Base-by-base conservation (phyloP, 169 alveolate genomes). In the Nephromyces sp. region DNA sequence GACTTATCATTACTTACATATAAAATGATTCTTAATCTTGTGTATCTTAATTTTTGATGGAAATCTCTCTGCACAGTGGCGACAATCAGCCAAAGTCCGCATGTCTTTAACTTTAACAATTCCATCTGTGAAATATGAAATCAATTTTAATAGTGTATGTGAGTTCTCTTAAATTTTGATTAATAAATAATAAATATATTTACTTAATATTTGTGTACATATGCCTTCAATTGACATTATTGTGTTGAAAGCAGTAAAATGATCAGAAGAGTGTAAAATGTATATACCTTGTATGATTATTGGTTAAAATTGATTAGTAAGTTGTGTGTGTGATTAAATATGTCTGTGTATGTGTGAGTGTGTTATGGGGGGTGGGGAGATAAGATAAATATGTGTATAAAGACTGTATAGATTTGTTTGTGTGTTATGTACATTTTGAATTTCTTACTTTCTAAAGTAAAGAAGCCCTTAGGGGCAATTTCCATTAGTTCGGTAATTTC, bases 31-130 rank as follows among this genome's bases (percentile, higher is more conserved):
- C 66, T 78, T 87, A 61, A 84, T 84, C 77, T 92, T 92, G 4
- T 79, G 78, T 22, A 92, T 80, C 43, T 86, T 76, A 2, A 92
- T 74, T 29, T 77, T 52, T 27, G 75, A 65, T 15, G 95, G 95
- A 68, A 86, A 91, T 57, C 91, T 87, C 82, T 97, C 98, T 32
- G 95, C 86, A 71, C 99, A 97, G 70, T 94, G 98, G 77, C 99
- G 92, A 83, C 99, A 97, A 32, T 97, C 86, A 6, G 99, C 94
- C 72, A 99, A 97, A 53, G 89, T 87, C 72, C 95, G 88, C 6
- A 94, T 93, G 73, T 94, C 86, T 66, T 85, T 87, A 24, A 90
- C 97, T 68, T 84, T 76, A 28, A 92, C 89, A 52, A 88, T 84
- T 15, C 91, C 94, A 75, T 84, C 79, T 2, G 70, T 2, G 8